phyloP scores from a whole-genome alignment of 2,329 filamentous ascomycete species.

The Trichoderma pleuroti region DNA sequence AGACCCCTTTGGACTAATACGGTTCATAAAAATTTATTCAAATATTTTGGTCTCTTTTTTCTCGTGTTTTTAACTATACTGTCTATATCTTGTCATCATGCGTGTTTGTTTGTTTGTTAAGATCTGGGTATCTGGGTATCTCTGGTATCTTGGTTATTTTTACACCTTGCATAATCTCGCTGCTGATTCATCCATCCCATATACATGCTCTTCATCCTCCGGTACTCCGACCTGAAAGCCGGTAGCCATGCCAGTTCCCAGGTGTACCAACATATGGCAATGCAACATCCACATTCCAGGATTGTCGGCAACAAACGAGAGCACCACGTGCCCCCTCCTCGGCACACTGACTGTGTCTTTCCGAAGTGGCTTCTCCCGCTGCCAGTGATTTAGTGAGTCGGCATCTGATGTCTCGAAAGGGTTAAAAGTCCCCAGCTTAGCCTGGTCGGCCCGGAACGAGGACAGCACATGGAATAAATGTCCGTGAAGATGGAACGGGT shows the following conservation, averaged over 20 bases:
- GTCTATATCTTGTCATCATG: background rate
- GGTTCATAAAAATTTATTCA: slow-evolving; percentile 3
- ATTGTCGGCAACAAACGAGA: slow-evolving; percentile 26
- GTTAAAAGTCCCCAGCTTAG: slow-evolving; percentile 28
- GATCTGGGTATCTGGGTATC: background rate
- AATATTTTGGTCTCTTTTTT: background rate
- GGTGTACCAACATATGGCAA: slow-evolving; percentile 30
- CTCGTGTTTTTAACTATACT: background rate
- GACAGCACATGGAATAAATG: slow-evolving; percentile 47
- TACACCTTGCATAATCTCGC: slow-evolving; percentile 18
- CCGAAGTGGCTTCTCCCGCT: slow-evolving; percentile 24
- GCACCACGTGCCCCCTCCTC: slow-evolving; percentile 26
- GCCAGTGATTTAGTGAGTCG: slow-evolving; percentile 1
- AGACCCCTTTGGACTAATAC: background rate
- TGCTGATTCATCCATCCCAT: slow-evolving; percentile 20
- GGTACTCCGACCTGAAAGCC: slow-evolving; percentile 26
- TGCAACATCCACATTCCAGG: slow-evolving; percentile 30
- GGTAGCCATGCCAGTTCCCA: slow-evolving; percentile 27
- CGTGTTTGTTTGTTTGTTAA: background rate
- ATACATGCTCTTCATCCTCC: slow-evolving; percentile 22
- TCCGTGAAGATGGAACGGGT: slow-evolving; percentile 52
- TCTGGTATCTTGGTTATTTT: background rate
- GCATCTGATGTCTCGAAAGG: slow-evolving; percentile 22
- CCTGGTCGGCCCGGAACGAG: slow-evolving; percentile 22
- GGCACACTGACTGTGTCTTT: slow-evolving; percentile 42